Percentiles rank a stretch among this genome's conserved stretches.
Conservation (phyloP, 192 early-diverging fungal genomes). For the Geranomyces variabilis region DNA sequence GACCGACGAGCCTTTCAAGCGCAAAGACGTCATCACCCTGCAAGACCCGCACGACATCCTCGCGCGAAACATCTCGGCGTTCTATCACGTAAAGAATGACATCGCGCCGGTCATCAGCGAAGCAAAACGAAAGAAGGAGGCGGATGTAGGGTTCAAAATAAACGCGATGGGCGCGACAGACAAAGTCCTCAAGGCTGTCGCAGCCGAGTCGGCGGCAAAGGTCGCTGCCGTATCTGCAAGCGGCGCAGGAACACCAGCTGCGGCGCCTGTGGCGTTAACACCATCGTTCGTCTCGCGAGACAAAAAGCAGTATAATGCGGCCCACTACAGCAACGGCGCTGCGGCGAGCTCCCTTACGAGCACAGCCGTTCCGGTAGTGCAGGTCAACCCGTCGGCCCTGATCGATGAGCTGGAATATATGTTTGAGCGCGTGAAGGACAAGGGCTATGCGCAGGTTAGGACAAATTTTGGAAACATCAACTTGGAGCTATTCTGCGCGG, state of each 20-base stretch:
- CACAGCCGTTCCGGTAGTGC: conserved; percentile 73
- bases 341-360: conserved; percentile 87
- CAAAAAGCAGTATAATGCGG: conserved; percentile 72
- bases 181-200: conserved; percentile 60
- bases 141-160: conserved; percentile 64
- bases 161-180: conserved; percentile 55
- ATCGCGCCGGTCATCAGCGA: conserved; percentile 55
- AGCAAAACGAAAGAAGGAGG: conserved; percentile 47
- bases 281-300: conserved; percentile 49
- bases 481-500: conserved; percentile 78
- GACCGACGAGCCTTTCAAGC: conserved; percentile 82
- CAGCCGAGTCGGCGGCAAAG: conserved; percentile 32
- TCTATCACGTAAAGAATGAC: conserved; percentile 75
- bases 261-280: conserved; percentile 32
- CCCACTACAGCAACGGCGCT: conserved; percentile 78
- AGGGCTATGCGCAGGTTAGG: conserved; percentile 74
- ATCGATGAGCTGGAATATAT: conserved; percentile 87
- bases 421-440: conserved; percentile 77
- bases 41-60: conserved; percentile 81
- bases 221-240: conserved; percentile 21
- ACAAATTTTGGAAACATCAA: conserved; percentile 86
- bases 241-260: background rate
- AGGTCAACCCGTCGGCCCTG: conserved; percentile 68
- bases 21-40: conserved; percentile 87
- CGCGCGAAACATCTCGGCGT: conserved; percentile 69